Conservation (phyloP, 495 filamentous ascomycete species). For the Penicillium macrosclerotiorum region DNA sequence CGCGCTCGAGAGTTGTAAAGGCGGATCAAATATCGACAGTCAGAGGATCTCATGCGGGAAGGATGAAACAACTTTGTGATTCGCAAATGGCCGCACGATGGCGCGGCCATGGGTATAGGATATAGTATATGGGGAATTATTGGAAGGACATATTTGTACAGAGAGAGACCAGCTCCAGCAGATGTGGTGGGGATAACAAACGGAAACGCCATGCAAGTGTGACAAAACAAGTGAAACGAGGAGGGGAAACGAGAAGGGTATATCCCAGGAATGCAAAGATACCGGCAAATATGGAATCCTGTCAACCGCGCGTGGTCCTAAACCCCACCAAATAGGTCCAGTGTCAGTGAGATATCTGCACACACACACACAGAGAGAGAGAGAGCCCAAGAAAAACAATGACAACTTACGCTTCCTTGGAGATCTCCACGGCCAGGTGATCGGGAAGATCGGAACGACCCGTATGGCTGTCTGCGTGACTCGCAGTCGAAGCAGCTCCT, state of each 20-base stretch:
- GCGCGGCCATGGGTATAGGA: too few species aligned
- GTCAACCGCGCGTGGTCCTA: slow-evolving; percentile 34
- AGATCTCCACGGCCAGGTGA: slow-evolving; percentile 37
- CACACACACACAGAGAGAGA: not conserved
- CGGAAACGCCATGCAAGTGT: slow-evolving; percentile 1
- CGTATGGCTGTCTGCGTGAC: slow-evolving; percentile 5
- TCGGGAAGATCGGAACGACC: slow-evolving; percentile 9
- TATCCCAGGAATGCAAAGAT: not conserved
- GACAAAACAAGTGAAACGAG: too few species aligned
- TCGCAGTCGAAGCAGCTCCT: slow-evolving; percentile 3
- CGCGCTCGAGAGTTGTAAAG: too few species aligned
- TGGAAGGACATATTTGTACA: slow-evolving; percentile 2
- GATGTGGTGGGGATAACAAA: not conserved
- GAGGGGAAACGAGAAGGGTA: not conserved
- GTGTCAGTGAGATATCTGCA: slow-evolving; percentile 7
- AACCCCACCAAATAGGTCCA: not conserved
- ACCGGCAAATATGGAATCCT: not conserved
- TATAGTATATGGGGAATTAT: too few species aligned
- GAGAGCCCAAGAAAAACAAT: not conserved
- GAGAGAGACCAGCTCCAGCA: slow-evolving; percentile 10
- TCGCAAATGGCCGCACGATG: too few species aligned
- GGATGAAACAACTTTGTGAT: too few species aligned
- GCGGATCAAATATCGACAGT: not conserved
- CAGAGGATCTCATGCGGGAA: too few species aligned
- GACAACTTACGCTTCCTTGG: slow-evolving; percentile 39